phyloP scores from a whole-genome alignment of 2,329 filamentous ascomycete species.

The Exophiala calicioides region DNA sequence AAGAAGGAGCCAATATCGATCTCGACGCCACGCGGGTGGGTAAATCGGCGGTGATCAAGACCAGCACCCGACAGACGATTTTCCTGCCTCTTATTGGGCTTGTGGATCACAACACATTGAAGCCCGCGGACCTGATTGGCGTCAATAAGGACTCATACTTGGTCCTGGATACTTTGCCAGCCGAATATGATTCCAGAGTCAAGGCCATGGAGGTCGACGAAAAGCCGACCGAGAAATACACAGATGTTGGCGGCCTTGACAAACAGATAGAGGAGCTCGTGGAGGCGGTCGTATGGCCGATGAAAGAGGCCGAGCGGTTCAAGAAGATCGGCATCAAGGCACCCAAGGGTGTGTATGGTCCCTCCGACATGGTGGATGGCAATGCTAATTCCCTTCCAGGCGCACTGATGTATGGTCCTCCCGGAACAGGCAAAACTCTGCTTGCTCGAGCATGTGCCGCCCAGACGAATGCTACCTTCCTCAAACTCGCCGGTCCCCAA shows the following conservation, averaged over 20 bases:
- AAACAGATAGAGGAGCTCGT: slow-evolving; percentile 99
- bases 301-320: slow-evolving; percentile 99
- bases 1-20: slow-evolving; percentile 98
- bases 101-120: slow-evolving; percentile 91
- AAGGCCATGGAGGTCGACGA: slow-evolving; percentile 99
- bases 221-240: slow-evolving; percentile 99
- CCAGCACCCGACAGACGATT: slow-evolving; percentile 96
- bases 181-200: slow-evolving; percentile 97
- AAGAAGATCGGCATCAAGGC: slow-evolving; percentile 99
- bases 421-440: slow-evolving; percentile 52
- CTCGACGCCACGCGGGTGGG: slow-evolving; percentile 93
- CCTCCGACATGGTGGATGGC: slow-evolving; percentile 20
- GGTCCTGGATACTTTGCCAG: slow-evolving; percentile 91
- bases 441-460: slow-evolving; percentile 94
- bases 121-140: slow-evolving; percentile 93
- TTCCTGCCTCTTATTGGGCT: slow-evolving; percentile 96
- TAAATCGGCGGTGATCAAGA: slow-evolving; percentile 99
- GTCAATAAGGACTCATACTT: slow-evolving; percentile 99
- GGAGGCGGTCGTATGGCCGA: slow-evolving; percentile 98
- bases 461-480: slow-evolving; percentile 96
- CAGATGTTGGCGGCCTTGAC: slow-evolving; percentile 92
- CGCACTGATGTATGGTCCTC: slow-evolving; percentile 89
- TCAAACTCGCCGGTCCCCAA: slow-evolving; percentile 96
- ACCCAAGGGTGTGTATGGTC: slow-evolving; percentile 74
- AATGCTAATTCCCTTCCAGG: slow-evolving; percentile 52